Conservation (phyloP, 78 protist species). For the Protostelium mycophagum region DNA sequence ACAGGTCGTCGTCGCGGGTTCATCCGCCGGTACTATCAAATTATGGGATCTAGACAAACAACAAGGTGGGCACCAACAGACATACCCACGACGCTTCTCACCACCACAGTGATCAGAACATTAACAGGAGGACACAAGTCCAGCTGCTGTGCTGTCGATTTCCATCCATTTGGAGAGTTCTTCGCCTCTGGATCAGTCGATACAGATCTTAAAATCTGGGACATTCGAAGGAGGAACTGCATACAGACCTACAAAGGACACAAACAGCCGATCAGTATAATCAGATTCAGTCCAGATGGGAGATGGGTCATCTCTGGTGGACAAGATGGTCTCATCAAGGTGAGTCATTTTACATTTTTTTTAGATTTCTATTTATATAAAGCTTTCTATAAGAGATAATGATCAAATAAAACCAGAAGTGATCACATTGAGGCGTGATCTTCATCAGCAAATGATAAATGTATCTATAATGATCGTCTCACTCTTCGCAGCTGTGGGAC, state of each 20-base stretch:
- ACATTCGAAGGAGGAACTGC: conserved; percentile 23
- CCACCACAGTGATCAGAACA: no score
- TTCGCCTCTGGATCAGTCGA: conserved; percentile 44
- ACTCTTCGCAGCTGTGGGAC: conserved; percentile 37
- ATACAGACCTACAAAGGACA: conserved; percentile 57
- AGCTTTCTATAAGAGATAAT: no score
- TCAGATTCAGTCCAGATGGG: conserved; percentile 58
- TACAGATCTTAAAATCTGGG: conserved; percentile 44
- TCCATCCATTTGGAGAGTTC: conserved; percentile 66
- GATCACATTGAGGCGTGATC: no score
- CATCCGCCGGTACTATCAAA: conserved; percentile 31
- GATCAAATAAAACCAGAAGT: no score
- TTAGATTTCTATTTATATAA: background rate
- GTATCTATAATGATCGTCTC: background rate
- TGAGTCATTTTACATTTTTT: background rate
- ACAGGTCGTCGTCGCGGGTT: conserved; percentile 37
- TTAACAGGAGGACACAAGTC: conserved; percentile 39
- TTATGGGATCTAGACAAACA: conserved; percentile 66
- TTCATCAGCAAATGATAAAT: no score
- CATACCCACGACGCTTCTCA: no score
- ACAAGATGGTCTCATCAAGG: conserved; percentile 9
- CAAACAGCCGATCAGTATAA: background rate
- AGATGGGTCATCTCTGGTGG: conserved; percentile 29
- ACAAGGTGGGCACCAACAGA: no score
- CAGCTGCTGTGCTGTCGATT: conserved; percentile 20